Base-by-base conservation (phyloP, 768 basidiomycete species). In the Coprinopsis cinerea region DNA sequence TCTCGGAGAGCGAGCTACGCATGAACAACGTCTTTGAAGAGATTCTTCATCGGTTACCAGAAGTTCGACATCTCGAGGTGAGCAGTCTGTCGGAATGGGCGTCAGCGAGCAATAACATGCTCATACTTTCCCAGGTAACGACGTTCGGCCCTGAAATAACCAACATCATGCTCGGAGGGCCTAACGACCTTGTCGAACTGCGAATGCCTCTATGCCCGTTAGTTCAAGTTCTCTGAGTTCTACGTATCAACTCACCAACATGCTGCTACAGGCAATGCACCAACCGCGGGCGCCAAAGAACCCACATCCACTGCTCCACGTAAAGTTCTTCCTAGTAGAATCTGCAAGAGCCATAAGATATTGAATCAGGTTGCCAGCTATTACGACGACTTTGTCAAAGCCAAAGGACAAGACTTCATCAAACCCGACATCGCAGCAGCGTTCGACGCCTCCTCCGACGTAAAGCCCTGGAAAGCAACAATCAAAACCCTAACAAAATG, bases 351-450 rank as follows among this genome's bases (percentile, higher is more conserved):
- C 22, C 41, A 43, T 28, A 27, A 17, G 10, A 18, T 9, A 23
- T 45, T 17, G 52, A 13, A 34, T n/a, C 36, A 6, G n/a, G 44
- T 3, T 36, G 7, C 57, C 45, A 71, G 69, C 18, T 53, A 57
- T 3, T 73, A 71, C 47, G 65, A 69, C 26, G 55, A 63, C 13
- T 63, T 57, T 44, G 57, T 59, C 15, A 45, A 44, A 11, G 36
- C 51, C 6, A 36, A 53, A n/a, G 57, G 59, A 10, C 22, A 2
- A 10, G 41, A 52, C 2, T 67, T 61, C 44, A 49, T 14, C 6
- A 57, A 54, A 36, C 68, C 68, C 1, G 67, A 68, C 34, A 57
- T 72, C 6, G 70, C 66, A 0, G 52, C 69, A 24, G 68, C 67
- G 2, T 69, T 70, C 54, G 65, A 70, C 52, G 66, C 69, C 2